Conservation (phyloP, 2,329 filamentous ascomycete species). For the Furcasterigmium sp. region DNA sequence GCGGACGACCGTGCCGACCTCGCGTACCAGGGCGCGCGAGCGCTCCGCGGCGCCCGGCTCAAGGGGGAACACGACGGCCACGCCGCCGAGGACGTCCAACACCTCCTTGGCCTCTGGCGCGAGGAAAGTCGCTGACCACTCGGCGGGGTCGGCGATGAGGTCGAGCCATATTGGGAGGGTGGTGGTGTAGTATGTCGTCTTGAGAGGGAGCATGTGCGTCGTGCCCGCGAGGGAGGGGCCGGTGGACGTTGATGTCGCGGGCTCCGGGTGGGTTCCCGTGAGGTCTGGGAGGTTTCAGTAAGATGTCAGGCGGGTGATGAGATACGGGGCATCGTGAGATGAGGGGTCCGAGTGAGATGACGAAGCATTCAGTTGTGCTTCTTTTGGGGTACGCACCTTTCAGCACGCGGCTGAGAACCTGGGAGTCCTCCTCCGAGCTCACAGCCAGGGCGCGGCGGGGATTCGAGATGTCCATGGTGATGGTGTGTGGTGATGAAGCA, state of each 20-base stretch:
- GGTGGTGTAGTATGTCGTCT: conserved; percentile 57
- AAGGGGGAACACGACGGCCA: conserved; percentile 51
- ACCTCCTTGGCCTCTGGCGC: conserved; percentile 58
- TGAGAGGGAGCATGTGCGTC: conserved; percentile 50
- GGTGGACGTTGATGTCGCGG: conserved; percentile 20
- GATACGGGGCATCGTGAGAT: too few relatives aligned
- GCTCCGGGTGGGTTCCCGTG: conserved; percentile 39
- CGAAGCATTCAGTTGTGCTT: too few relatives aligned
- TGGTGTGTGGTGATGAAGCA: background rate
- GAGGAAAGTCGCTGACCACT: conserved; percentile 57
- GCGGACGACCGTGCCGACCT: conserved; percentile 50
- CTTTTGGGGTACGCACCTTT: conserved; percentile 36
- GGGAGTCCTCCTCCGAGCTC: conserved; percentile 38
- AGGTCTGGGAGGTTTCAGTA: conserved; percentile 35
- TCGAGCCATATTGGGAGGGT: conserved; percentile 64
- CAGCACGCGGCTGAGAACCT: conserved; percentile 43
- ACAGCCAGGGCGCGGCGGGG: conserved; percentile 55
- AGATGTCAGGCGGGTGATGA: background rate
- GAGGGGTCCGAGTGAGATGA: too few relatives aligned
- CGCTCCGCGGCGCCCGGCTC: conserved; percentile 11
- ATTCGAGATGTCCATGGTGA: conserved; percentile 37
- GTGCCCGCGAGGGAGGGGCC: conserved; percentile 46
- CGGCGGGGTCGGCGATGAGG: conserved; percentile 41
- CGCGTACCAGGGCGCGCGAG: conserved; percentile 33
- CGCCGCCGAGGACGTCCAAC: conserved; percentile 52